These are phyloP conservation scores for Rhinocladiella similis DNA, from an alignment of 2,329 filamentous ascomycete species.

Conservation along the genomic window DNA sequence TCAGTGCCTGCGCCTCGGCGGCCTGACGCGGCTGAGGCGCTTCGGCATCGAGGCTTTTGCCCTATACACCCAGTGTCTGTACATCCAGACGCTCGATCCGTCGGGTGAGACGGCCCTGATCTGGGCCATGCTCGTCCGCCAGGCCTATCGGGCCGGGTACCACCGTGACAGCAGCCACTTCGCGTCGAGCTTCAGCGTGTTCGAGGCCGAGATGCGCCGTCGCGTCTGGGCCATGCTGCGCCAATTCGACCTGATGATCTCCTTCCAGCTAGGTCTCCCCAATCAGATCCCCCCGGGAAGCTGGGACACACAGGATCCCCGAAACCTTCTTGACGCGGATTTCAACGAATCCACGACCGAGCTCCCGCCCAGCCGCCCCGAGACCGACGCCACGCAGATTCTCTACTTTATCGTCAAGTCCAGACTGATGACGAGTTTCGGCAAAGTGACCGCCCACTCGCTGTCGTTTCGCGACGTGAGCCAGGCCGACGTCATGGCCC, in stretches of 20 bases:
- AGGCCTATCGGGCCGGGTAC: conserved; percentile 64
- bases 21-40: conserved; percentile 26
- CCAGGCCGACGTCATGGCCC: conserved; percentile 25
- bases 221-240: conserved; percentile 42
- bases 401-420: conserved; percentile 37
- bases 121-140: conserved; percentile 55
- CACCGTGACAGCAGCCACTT: conserved; percentile 57
- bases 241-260: conserved; percentile 62
- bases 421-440: conserved; percentile 31
- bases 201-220: conserved; percentile 56
- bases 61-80: conserved; percentile 54
- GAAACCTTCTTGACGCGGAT: conserved; percentile 62
- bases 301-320: conserved; percentile 59
- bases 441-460: conserved; percentile 32
- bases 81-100: conserved; percentile 53
- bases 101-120: conserved; percentile 57
- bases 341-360: conserved; percentile 52
- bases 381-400: conserved; percentile 44
- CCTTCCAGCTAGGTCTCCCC: conserved; percentile 66
- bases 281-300: conserved; percentile 61
- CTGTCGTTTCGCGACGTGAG: conserved; percentile 29
- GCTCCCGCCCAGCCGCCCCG: conserved; percentile 56
- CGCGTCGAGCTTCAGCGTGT: conserved; percentile 50
- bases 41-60: conserved; percentile 29
- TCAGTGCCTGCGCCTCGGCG: conserved; percentile 57